Conservation (phyloP, 164 flowering plant species). For the Liriodendron chinense region DNA sequence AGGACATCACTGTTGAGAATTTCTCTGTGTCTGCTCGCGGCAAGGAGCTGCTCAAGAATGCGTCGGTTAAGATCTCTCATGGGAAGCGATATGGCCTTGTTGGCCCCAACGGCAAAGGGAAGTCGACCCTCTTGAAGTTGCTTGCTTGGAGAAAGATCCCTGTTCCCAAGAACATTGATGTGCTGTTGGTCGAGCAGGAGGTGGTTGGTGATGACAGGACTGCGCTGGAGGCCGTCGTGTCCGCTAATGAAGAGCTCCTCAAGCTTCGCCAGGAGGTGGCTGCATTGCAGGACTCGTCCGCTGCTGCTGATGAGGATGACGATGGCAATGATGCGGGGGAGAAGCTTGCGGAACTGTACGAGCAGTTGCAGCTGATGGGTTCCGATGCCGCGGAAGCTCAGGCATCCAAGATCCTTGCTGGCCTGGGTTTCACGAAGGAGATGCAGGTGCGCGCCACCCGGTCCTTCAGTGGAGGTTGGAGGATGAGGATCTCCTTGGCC, state of each 20-base stretch:
- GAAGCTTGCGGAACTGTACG: constrained; percentile 73
- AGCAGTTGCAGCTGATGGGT: constrained; percentile 58
- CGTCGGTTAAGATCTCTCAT: constrained; percentile 18
- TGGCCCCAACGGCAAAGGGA: constrained; percentile 87
- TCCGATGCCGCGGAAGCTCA: constrained; percentile 87
- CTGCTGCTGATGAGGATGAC: constrained; percentile 26
- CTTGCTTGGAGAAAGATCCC: constrained; percentile 94
- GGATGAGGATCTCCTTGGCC: constrained; percentile 86
- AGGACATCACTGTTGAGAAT: constrained; percentile 19
- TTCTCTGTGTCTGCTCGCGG: constrained; percentile 22
- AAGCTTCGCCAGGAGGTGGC: constrained; percentile 61
- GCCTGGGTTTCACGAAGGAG: constrained; percentile 73
- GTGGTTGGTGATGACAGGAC: constrained; percentile 72
- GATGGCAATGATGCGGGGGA: constrained; percentile 47
- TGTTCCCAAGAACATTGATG: constrained; percentile 85
- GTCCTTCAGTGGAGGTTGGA: constrained; percentile 92
- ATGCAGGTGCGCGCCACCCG: constrained; percentile 56
- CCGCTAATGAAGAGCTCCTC: constrained; percentile 77
- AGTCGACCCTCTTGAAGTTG: constrained; percentile 75
- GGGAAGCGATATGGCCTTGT: constrained; percentile 37
- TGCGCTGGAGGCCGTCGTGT: constrained; percentile 78
- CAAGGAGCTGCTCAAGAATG: constrained; percentile 17
- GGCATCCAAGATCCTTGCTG: constrained; percentile 83
- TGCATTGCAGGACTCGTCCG: constrained; percentile 32
- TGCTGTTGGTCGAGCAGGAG: constrained; percentile 84